These are phyloP conservation scores for Blumeria graminis DNA, from an alignment of 2,329 filamentous ascomycete genomes.

Conservation along the genomic window DNA sequence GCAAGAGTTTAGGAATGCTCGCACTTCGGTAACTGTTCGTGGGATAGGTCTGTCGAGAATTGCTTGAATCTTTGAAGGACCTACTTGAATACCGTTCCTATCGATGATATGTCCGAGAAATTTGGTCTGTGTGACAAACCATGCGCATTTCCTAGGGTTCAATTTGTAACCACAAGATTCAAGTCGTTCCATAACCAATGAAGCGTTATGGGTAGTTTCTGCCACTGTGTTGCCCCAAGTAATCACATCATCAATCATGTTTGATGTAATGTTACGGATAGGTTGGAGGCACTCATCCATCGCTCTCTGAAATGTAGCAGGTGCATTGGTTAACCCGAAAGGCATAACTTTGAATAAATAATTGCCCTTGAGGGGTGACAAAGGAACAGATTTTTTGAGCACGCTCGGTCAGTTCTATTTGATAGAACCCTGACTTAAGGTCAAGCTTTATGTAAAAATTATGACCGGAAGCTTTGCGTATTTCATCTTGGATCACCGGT, in stretches of 20 bases:
- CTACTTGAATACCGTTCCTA: neutral
- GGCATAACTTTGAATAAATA: neutral
- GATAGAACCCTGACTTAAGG: neutral
- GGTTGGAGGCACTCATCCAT: neutral
- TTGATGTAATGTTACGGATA: neutral
- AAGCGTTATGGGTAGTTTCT: neutral
- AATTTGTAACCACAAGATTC: neutral
- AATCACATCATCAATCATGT: neutral
- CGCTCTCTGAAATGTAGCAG: neutral
- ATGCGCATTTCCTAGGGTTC: neutral
- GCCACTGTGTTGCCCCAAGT: neutral
- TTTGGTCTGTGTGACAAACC: neutral
- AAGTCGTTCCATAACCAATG: neutral
- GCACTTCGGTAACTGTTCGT: neutral
- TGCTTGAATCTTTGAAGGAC: neutral
- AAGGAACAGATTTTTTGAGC: neutral
- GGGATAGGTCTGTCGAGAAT: neutral
- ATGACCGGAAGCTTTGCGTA: neutral
- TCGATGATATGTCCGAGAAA: neutral
- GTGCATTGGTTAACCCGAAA: neutral
- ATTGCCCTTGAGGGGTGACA: neutral
- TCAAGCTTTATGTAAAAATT: slow-evolving; percentile 1
- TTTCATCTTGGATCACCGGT: neutral
- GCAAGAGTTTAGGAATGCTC: neutral
- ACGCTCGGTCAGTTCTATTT: slow-evolving; percentile 1